Evolutionary conservation across 768 basidiomycete genomes (phyloP).

Genomic region (Flagelloscypha sp.): DNA sequence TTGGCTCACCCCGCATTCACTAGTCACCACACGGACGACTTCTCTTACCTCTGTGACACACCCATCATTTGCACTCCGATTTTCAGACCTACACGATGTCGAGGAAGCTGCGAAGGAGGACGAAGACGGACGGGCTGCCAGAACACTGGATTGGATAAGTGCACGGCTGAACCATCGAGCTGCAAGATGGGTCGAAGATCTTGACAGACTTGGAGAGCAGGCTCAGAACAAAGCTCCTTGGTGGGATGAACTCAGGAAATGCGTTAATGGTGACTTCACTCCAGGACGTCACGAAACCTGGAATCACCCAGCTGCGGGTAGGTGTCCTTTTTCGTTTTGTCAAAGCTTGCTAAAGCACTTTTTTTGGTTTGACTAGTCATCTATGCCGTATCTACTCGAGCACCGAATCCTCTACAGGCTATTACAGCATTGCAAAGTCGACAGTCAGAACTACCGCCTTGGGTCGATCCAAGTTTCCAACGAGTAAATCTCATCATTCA

Average conservation of each 20-base stretch:
- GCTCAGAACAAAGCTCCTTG: constrained; percentile 54
- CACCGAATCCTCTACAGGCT: constrained; percentile 74
- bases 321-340: constrained; percentile 20
- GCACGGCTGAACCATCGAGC: constrained; percentile 58
- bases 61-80: constrained; percentile 64
- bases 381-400: constrained; percentile 72
- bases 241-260: constrained; percentile 81
- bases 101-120: constrained; percentile 71
- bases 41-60: constrained; percentile 64
- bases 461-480: constrained; percentile 70
- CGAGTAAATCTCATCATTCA: constrained; percentile 76
- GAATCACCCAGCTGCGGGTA: constrained; percentile 82
- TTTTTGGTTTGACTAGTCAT: constrained; percentile 58
- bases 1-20: constrained; percentile 4
- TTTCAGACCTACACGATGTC: constrained; percentile 66
- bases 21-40: constrained; percentile 77
- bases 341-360: constrained; percentile 6
- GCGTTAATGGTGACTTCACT: constrained; percentile 67
- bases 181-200: constrained; percentile 62
- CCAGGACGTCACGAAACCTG: constrained; percentile 70
- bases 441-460: constrained; percentile 58
- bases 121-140: constrained; percentile 68
- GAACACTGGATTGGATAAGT: constrained; percentile 83
- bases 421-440: constrained; percentile 69
- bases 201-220: constrained; percentile 38